A percentile compares a stretch with the other conserved stretches of the same genome.
Evolutionary conservation across 495 filamentous ascomycete genomes (phyloP).

Genomic region (Xylaria intraflava): DNA sequence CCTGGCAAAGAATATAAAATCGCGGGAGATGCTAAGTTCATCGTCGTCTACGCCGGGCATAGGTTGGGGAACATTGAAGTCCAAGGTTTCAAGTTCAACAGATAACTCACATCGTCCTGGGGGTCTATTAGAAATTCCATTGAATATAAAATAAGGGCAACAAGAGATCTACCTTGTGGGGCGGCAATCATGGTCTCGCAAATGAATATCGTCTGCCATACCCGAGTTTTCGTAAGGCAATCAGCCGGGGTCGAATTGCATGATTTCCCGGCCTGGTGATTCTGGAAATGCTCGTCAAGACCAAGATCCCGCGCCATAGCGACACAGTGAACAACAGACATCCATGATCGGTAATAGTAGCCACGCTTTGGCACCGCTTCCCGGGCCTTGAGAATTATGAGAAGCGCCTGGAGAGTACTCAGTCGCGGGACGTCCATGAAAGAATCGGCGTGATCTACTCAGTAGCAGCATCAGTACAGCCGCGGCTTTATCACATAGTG

Average conservation of each 20-base stretch:
- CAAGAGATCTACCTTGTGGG: slow-evolving; percentile 65
- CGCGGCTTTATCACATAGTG: background rate
- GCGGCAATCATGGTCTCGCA: slow-evolving; percentile 91
- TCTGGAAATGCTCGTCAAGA: slow-evolving; percentile 76
- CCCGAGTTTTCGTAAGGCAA: slow-evolving; percentile 73
- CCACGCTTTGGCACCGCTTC: slow-evolving; percentile 88
- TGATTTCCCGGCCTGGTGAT: slow-evolving; percentile 61
- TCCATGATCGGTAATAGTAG: slow-evolving; percentile 98
- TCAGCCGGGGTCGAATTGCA: slow-evolving; percentile 67
- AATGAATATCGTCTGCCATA: slow-evolving; percentile 87
- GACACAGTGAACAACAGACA: slow-evolving; percentile 86
- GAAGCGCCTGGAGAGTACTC: slow-evolving; percentile 87
- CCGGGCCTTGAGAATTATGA: slow-evolving; percentile 84
- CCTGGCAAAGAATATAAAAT: slow-evolving; percentile 73
- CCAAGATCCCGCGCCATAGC: slow-evolving; percentile 92
- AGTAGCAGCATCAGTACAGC: background rate
- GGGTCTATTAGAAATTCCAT: slow-evolving; percentile 23
- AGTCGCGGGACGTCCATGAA: slow-evolving; percentile 92
- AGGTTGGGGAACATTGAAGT: slow-evolving; percentile 60
- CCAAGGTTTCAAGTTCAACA: slow-evolving; percentile 68
- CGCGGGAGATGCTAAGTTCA: slow-evolving; percentile 70
- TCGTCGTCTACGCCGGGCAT: slow-evolving; percentile 63
- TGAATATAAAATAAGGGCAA: background rate
- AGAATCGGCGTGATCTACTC: slow-evolving; percentile 79
- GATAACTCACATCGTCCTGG: slow-evolving; percentile 77